Evolutionary conservation across 192 early-diverging fungal genomes (phyloP), one percentile per base, ranked within the genome.

Genomic region (Backusella macrospora): DNA sequence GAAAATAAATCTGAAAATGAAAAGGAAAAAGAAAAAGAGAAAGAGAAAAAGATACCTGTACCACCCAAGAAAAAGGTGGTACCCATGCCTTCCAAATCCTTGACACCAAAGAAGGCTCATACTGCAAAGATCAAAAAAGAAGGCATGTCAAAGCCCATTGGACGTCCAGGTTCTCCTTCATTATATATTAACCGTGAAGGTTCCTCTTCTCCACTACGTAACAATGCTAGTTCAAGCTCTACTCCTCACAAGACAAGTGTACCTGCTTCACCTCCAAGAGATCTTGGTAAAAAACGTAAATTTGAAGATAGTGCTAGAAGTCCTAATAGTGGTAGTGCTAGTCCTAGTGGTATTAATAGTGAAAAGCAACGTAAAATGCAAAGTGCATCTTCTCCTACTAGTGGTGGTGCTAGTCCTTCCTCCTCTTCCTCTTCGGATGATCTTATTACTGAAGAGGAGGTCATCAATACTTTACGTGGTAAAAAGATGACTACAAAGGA

Each of bases 391-490:
- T 59, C 52, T 12, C 52, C 52, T 59, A 10, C 21, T 26, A 23
- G 10, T 13, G 4, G 21, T 26, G 52, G 21, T 6, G 6, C 6
- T 2, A 18, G 16, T 59, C 29, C 29, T 34, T 26, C 37, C 23
- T 8, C 42, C 12, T 18, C 42, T 10, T 18, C 49, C 34, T n/a
- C 23, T 13, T 16, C 15, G 21, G 13, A 18, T 0, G 73, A 81
- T 47, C 68, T 91, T 14, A 91, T 93, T 45, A 92, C 89, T 18
- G 89, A 91, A 70, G 80, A 83, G 21, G 92, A 93, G 73, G 89
- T 93, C 4, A 80, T 92, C 29, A 55, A 75, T 15, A 81, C 85
- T 5, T 52, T 90, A 29, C 86, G 89, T 65, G 86, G 80, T 46
- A 84, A 79, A 42, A 78, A 82, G 15, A 80, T 87, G 79, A 88